phyloP scores from a whole-genome alignment of 768 basidiomycete species.

The Mycena indigotica region DNA sequence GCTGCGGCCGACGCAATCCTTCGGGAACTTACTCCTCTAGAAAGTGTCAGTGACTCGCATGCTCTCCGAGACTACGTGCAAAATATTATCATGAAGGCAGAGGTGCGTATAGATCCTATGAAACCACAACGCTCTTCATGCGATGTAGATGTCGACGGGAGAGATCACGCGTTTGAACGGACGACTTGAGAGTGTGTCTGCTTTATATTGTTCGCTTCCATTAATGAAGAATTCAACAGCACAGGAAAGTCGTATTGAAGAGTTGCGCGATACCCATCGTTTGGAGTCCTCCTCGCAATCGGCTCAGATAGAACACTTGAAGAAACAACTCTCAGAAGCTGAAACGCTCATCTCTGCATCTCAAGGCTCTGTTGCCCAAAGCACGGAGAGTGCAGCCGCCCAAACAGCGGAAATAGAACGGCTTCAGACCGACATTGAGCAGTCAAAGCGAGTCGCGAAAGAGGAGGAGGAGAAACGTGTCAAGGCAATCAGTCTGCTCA shows the following conservation, averaged over 20 bases:
- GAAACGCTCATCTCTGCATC: slow-evolving; percentile 70
- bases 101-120: slow-evolving; percentile 49
- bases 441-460: slow-evolving; percentile 63
- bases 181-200: slow-evolving; percentile 69
- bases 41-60: slow-evolving; percentile 62
- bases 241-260: slow-evolving; percentile 82
- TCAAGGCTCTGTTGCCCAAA: slow-evolving; percentile 48
- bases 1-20: slow-evolving; percentile 68
- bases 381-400: slow-evolving; percentile 51
- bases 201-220: background rate
- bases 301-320: slow-evolving; percentile 71
- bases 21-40: slow-evolving; percentile 69
- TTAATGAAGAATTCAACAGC: slow-evolving; percentile 44
- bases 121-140: background rate
- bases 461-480: slow-evolving; percentile 98
- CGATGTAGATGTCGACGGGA: slow-evolving; percentile 62
- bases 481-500: slow-evolving; percentile 89
- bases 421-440: slow-evolving; percentile 65
- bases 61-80: slow-evolving; percentile 75
- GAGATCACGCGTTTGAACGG: slow-evolving; percentile 76
- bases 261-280: slow-evolving; percentile 81
- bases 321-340: slow-evolving; percentile 65
- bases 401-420: slow-evolving; percentile 58
- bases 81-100: slow-evolving; percentile 64
- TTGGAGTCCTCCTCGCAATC: slow-evolving; percentile 80